These are phyloP conservation scores for Diaporthe nobilis DNA, from an alignment of 2,329 filamentous ascomycete species.

Conservation along the genomic window DNA sequence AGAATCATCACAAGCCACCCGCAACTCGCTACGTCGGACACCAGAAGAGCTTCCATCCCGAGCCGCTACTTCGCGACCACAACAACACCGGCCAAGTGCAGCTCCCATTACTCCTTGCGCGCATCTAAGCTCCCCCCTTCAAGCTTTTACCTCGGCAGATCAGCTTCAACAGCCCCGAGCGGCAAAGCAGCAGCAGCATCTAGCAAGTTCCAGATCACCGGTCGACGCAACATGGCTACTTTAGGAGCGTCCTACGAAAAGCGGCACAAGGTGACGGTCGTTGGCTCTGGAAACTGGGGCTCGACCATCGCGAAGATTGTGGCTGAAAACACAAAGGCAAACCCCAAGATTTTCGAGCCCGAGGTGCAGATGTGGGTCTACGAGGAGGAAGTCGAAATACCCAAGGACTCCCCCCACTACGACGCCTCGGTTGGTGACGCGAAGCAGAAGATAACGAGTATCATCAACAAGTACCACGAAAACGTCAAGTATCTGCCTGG, in stretches of 20 bases:
- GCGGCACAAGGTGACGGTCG: constrained; percentile 93
- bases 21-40: background rate
- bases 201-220: background rate
- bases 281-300: constrained; percentile 98
- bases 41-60: background rate
- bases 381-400: constrained; percentile 87
- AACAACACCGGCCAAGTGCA: background rate
- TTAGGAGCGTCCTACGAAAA: constrained; percentile 68
- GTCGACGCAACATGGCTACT: constrained; percentile 47
- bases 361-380: constrained; percentile 99
- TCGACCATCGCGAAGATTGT: constrained; percentile 98
- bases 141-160: background rate
- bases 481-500: constrained; percentile 98
- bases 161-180: background rate
- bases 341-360: constrained; percentile 86
- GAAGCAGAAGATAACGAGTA: constrained; percentile 86
- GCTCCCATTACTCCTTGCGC: background rate
- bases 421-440: constrained; percentile 72
- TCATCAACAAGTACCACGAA: constrained; percentile 95
- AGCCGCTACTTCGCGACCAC: background rate
- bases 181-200: background rate
- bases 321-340: constrained; percentile 87
- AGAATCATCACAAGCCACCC: background rate
- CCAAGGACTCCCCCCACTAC: constrained; percentile 81
- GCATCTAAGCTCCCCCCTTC: background rate